These are phyloP conservation scores for Diplosphaera chodatii DNA, from an alignment of 139 green algal species.

Conservation along the genomic window DNA sequence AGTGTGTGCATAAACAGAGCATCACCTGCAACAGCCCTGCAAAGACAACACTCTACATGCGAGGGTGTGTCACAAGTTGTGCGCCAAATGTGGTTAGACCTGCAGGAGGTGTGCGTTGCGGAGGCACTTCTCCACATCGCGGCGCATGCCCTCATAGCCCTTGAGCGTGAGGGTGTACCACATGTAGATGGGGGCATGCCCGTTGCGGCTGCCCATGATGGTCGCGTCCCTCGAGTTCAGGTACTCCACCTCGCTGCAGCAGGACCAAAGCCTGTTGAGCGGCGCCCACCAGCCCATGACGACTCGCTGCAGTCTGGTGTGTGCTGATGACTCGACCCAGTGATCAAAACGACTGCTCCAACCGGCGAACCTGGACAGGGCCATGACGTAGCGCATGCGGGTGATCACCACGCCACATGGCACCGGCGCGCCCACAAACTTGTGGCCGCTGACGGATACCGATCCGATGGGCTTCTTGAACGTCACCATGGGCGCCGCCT, in stretches of 20 bases:
- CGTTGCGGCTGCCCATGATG: conserved; percentile 96
- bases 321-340: no score
- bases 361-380: conserved; percentile 17
- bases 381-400: conserved; percentile 31
- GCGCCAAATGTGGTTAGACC: no score
- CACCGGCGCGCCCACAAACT: conserved; percentile 92
- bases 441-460: conserved; percentile 88
- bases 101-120: conserved; percentile 83
- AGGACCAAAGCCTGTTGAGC: no score
- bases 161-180: conserved; percentile 93
- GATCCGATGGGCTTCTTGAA: conserved; percentile 95
- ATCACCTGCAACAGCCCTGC: no score
- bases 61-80: no score
- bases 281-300: no score
- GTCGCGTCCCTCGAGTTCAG: conserved; percentile 90
- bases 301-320: no score
- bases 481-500: conserved; percentile 82
- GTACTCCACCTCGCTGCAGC: conserved; percentile 85
- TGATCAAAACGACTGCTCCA: no score
- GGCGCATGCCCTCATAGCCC: conserved; percentile 77
- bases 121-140: conserved; percentile 91
- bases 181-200: conserved; percentile 93
- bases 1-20: no score
- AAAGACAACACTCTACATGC: no score
- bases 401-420: conserved; percentile 90